Conservation (phyloP, 2,329 filamentous ascomycete genomes). For the Trichoderma afroharzianum region DNA sequence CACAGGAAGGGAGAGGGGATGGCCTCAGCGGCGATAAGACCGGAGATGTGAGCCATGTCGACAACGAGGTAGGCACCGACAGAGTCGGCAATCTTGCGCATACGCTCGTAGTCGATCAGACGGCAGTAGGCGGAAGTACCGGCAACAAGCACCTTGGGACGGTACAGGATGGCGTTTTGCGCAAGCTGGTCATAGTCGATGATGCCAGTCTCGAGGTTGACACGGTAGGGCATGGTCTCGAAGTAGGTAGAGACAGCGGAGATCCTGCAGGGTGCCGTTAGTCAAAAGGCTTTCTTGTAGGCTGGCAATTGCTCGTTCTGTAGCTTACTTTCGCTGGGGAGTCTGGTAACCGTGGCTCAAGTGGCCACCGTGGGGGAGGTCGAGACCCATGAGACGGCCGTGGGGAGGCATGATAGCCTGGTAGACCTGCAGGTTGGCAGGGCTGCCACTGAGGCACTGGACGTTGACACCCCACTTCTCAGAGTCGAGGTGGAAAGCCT, state of each 20-base stretch:
- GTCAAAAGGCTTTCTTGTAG: neutral
- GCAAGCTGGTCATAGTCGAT: slow-evolving; percentile 95
- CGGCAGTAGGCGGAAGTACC: slow-evolving; percentile 98
- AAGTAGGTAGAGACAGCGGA: slow-evolving; percentile 98
- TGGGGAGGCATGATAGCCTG: slow-evolving; percentile 95
- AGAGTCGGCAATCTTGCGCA: slow-evolving; percentile 92
- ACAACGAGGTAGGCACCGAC: slow-evolving; percentile 93
- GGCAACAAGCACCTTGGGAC: slow-evolving; percentile 92
- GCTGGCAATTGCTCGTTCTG: neutral
- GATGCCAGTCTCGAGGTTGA: slow-evolving; percentile 84
- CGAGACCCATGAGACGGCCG: slow-evolving; percentile 94
- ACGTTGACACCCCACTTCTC: slow-evolving; percentile 99
- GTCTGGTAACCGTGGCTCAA: slow-evolving; percentile 98
- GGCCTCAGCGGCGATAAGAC: slow-evolving; percentile 86
- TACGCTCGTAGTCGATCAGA: slow-evolving; percentile 92
- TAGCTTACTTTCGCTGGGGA: slow-evolving; percentile 75
- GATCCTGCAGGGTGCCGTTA: slow-evolving; percentile 54
- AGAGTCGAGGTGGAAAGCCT: slow-evolving; percentile 81
- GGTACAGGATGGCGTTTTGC: slow-evolving; percentile 86
- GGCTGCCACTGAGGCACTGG: slow-evolving; percentile 86
- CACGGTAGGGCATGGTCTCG: slow-evolving; percentile 95
- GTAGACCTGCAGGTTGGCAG: slow-evolving; percentile 97
- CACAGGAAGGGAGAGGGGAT: slow-evolving; percentile 90
- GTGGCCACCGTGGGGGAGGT: slow-evolving; percentile 91
- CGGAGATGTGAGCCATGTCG: slow-evolving; percentile 98